Percentiles rank a stretch among this genome's conserved stretches.
Evolutionary conservation across 208 protist genomes (phyloP).

Genomic region (Wallacemonas sp.): DNA sequence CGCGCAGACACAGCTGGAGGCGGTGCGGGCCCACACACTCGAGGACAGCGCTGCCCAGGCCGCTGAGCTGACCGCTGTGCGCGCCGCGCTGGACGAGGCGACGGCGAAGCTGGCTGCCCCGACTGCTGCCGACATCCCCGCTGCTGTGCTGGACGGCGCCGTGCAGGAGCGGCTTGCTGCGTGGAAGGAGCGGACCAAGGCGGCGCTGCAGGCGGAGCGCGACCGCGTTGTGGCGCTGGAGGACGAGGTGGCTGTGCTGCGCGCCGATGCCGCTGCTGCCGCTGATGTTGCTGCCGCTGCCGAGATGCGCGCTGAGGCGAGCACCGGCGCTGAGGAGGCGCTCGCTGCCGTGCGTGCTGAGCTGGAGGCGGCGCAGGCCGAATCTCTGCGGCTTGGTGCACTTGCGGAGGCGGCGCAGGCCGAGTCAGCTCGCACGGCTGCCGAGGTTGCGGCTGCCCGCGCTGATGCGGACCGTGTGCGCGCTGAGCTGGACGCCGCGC

Average conservation of each 20-base stretch:
- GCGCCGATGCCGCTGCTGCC: conserved; percentile 8
- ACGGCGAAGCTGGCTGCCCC: not conserved
- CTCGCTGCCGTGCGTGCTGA: conserved; percentile 11
- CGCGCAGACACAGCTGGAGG: no score
- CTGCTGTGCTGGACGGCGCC: conserved; percentile 19
- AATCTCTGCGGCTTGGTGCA: not conserved
- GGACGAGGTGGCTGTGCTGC: conserved; percentile 15
- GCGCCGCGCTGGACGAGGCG: conserved; percentile 9
- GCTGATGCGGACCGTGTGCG: not conserved
- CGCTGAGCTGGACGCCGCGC: not conserved
- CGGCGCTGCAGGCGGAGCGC: conserved; percentile 30
- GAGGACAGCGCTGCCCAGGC: no score
- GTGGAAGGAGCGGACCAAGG: conserved; percentile 44
- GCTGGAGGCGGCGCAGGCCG: conserved; percentile 18
- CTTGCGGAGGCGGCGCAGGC: conserved; percentile 3
- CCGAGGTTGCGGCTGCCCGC: not conserved
- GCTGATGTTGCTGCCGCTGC: conserved; percentile 3
- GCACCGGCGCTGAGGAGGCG: not conserved
- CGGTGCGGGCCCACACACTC: no score
- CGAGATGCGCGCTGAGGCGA: conserved; percentile 8
- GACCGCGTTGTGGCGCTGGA: conserved; percentile 25
- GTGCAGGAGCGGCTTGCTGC: conserved; percentile 31
- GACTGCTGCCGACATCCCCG: conserved; percentile 1
- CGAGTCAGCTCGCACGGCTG: not conserved
- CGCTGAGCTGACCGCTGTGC: conserved; percentile 1